Evolutionary conservation across 768 basidiomycete species (phyloP).

Genomic region (Neoboletus subvelutipes): DNA sequence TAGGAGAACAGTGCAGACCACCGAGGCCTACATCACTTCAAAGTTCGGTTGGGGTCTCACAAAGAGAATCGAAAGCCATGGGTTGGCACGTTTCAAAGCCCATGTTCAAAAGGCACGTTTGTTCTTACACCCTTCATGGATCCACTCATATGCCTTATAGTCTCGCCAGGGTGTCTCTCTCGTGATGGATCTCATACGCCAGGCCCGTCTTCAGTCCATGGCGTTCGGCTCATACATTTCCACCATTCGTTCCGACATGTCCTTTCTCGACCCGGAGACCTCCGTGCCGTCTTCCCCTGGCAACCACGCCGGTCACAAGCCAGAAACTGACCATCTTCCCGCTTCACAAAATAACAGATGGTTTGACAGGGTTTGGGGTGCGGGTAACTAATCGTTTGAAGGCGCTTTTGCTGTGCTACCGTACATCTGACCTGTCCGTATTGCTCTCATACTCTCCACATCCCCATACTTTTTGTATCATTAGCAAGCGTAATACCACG

Average conservation of each 20-base stretch:
- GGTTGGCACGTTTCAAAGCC: conserved; percentile 79
- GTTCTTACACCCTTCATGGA: not conserved
- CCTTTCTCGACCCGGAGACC: conserved; percentile 26
- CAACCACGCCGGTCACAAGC: conserved; percentile 14
- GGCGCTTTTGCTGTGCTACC: conserved; percentile 12
- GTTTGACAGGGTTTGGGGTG: conserved; percentile 29
- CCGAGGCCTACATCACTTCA: conserved; percentile 85
- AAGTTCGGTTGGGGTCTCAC: conserved; percentile 90
- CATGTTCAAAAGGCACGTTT: conserved; percentile 76
- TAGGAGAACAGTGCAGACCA: conserved; percentile 81
- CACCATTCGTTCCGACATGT: conserved; percentile 34
- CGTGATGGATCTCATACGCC: conserved; percentile 74
- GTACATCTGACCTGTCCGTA: conserved; percentile 18
- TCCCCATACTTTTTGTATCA: conserved; percentile 32
- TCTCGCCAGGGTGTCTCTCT: conserved; percentile 87
- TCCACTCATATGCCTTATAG: conserved; percentile 37
- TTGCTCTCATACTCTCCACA: conserved; percentile 11
- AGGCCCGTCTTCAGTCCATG: conserved; percentile 64
- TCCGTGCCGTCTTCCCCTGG: conserved; percentile 14
- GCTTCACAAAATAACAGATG: conserved; percentile 21
- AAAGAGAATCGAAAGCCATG: conserved; percentile 83
- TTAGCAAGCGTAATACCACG: conserved; percentile 30
- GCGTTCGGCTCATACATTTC: conserved; percentile 39
- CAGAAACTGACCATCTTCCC: conserved; percentile 14
- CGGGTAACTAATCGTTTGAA: conserved; percentile 9